Percentiles rank a stretch among this genome's conserved stretches.
Conservation (phyloP, 768 basidiomycete genomes). For the Boletus vermiculosoides region DNA sequence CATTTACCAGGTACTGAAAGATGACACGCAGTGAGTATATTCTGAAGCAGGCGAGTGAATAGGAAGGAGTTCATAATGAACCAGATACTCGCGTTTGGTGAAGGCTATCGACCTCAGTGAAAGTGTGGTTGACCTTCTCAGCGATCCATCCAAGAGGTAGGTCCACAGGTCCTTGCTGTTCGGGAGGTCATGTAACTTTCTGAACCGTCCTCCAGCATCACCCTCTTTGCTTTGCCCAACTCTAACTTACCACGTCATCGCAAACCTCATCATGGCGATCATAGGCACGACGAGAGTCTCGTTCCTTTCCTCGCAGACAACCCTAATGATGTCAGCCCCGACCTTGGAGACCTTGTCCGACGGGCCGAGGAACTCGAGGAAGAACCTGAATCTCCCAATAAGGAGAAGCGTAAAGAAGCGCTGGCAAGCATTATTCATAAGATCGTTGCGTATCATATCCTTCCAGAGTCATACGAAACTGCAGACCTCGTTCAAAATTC, state of each 20-base stretch:
- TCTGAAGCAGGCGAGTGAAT: not conserved
- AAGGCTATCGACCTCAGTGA: constrained; percentile 16
- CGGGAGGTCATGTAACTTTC: not conserved
- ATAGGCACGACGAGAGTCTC: not conserved
- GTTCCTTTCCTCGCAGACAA: not conserved
- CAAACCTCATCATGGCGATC: constrained; percentile 1
- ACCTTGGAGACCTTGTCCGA: constrained; percentile 9
- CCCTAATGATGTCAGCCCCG: not conserved
- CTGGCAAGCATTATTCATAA: constrained; percentile 54
- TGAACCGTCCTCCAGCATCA: constrained; percentile 1
- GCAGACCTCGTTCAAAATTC: constrained; percentile 48
- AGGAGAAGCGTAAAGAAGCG: constrained; percentile 51
- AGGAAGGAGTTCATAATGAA: not conserved
- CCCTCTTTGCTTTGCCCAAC: constrained; percentile 15
- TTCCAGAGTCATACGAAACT: constrained; percentile 41
- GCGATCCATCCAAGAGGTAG: constrained; percentile 12
- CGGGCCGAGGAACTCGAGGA: constrained; percentile 39
- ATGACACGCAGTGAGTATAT: constrained; percentile 8
- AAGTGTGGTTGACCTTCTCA: constrained; percentile 11
- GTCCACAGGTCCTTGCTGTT: not conserved
- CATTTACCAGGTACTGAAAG: constrained; percentile 12
- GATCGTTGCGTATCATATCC: constrained; percentile 43
- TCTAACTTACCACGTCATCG: not conserved
- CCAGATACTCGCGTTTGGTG: constrained; percentile 13
- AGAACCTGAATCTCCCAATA: constrained; percentile 43